Evolutionary conservation across 768 basidiomycete species (phyloP), one percentile per base, ranked within the genome.

Genomic region (Boletus rubropictus): DNA sequence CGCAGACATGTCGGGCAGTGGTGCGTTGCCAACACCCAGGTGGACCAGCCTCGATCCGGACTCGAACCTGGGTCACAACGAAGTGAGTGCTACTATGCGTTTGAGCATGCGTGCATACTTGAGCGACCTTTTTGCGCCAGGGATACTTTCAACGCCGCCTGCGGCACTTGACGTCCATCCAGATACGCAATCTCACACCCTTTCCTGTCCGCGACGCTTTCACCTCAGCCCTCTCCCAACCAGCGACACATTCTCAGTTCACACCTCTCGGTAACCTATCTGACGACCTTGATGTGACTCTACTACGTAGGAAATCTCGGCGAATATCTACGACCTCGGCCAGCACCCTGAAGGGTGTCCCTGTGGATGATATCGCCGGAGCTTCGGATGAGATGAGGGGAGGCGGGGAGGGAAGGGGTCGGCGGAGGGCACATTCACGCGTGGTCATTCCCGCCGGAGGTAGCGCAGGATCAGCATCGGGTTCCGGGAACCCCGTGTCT

Each of bases 181-280:
- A 89, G 68, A 73, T 91, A 54, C 79, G 81, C 52, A 91, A 91
- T 61, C 70, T 91, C 31, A 86, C 89, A n/a, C 86, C 86, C 2
- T 90, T 88, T 62, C 88, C 88, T 28, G 79, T 79, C 43, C 81
- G 89, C 29, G 88, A 91, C 63, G 51, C 66, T 9, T 74, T 88
- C 52, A 81, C 88, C 17, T 84, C 86, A 20, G 86, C 87, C 17
- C 72, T 90, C 43, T 71, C 75, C 15, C 80, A 84, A 57, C 84
- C 86, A 10, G 72, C 78, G 9, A 77, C 80, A 58, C 75, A 77
- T 46, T 69, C 80, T 3, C 81, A 84, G 52, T 80, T 81, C 53
- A 77, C 73, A 2, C 60, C 74, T 7, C 67, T 76, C 56, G 79
- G 81, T 24, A 73, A 78, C 54, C 53, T 82, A 29, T 76, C 82